Evolutionary conservation across 768 basidiomycete species (phyloP), one percentile per base, ranked within the genome.

Genomic region (Gyrodon lividus): DNA sequence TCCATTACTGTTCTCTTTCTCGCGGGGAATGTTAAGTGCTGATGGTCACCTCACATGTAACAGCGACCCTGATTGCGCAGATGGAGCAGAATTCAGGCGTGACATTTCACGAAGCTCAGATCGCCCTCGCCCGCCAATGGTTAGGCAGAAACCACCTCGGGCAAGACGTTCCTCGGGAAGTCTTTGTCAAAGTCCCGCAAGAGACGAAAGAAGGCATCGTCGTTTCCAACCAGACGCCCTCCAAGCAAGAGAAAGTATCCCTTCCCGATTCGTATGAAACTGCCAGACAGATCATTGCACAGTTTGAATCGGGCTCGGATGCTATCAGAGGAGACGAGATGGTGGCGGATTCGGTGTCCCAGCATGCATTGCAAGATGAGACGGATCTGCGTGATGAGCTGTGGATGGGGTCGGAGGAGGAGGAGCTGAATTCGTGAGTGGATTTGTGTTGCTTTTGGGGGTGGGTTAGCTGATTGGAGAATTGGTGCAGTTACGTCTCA

Each of bases 361-460:
- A 94, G 66, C 92, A 97, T 61, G 82, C 84, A 65, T 58, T 95
- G 59, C 68, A 74, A 44, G 87, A 89, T 59, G 66, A 66, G 46
- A 85, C 83, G 5, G 72, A 68, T 7, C 69, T 98, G 43, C 38
- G 70, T n/a, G 78, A 91, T 20, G 95, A 97, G 75, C 63, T 77
- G 49, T 99, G 96, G 96, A 58, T 86, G 39, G 96, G 94, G 5
- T 83, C 77, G 1, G 81, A 85, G 61, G 82, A 87, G 54, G 92
- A 95, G 62, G 96, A 98, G 72, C 71, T 85, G 56, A 75, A 84
- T 57, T 82, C 86, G 78, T 92, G 68, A 58, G 87, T 86, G 17
- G 59, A 44, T 31, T 37, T 34, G 14, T 37, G 52, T 54, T 42
- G n/a, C 19, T n/a, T 43, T 12, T 31, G 38, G 17, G 19, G 26